phyloP scores from a whole-genome alignment of 345 rosid genomes.

The Lepidium didymum region DNA sequence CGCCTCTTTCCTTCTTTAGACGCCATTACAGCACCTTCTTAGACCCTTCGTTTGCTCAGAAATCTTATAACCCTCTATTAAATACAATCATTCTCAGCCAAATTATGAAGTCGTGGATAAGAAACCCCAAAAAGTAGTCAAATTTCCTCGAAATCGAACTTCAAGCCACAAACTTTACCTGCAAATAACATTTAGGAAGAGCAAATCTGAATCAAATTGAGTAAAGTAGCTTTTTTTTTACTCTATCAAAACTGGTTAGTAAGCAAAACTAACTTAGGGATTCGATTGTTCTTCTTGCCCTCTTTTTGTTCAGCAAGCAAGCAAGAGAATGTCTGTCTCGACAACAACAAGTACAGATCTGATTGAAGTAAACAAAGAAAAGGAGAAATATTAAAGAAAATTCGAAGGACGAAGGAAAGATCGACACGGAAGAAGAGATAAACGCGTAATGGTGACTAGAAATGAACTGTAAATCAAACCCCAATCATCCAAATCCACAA shows the following conservation, averaged over 20 bases:
- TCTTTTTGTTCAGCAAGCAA: neutral
- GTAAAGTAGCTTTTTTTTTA: neutral
- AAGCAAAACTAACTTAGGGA: conserved; percentile 12
- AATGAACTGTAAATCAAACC: conserved; percentile 47
- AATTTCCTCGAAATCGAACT: neutral
- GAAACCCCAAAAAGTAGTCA: neutral
- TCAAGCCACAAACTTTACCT: conserved; percentile 34
- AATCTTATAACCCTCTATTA: neutral
- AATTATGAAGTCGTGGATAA: conserved; percentile 11
- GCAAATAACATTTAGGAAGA: conserved; percentile 11
- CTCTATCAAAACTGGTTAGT: neutral
- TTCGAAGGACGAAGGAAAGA: conserved; percentile 2
- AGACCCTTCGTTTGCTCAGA: neutral
- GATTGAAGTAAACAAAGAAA: conserved; percentile 6
- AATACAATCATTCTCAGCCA: neutral
- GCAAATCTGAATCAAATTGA: conserved; percentile 9
- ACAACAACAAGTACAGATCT: conserved; percentile 45
- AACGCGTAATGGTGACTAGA: conserved; percentile 58
- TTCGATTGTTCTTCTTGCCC: neutral
- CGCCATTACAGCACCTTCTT: conserved; percentile 39
- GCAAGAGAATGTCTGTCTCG: conserved; percentile 42
- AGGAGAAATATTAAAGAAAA: conserved; percentile 27
- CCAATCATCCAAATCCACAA: conserved; percentile 22
- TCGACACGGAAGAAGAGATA: conserved; percentile 19
- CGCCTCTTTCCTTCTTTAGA: conserved; percentile 53